Percentiles rank a stretch among this genome's conserved stretches.
Conservation (phyloP, 2,329 filamentous ascomycete genomes). For the Tolypocladium cylindrosporum region DNA sequence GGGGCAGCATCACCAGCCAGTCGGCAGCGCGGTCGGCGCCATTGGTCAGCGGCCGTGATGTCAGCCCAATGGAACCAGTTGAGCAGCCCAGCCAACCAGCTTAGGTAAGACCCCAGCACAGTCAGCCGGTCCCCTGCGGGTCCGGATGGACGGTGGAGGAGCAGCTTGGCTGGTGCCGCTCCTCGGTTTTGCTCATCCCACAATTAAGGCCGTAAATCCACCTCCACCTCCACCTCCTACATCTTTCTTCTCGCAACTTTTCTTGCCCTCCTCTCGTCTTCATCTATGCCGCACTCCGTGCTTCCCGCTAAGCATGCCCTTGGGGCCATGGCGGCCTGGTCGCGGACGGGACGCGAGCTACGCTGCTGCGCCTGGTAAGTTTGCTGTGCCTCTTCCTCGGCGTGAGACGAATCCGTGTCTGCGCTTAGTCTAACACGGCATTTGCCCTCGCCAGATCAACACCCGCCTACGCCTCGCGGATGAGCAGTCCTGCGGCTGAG, state of each 20-base stretch:
- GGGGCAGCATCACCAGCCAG: not conserved
- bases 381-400: not conserved
- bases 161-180: not conserved
- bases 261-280: not conserved
- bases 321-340: not conserved
- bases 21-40: not conserved
- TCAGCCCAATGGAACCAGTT: not conserved
- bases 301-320: not conserved
- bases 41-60: not conserved
- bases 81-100: not conserved
- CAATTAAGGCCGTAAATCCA: not conserved
- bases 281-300: not conserved
- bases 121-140: not conserved
- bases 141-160: not conserved
- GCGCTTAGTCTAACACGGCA: not conserved
- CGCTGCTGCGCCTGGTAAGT: not conserved
- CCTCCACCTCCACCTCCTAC: not conserved
- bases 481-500: no score
- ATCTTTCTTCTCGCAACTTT: not conserved
- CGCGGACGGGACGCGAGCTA: not conserved
- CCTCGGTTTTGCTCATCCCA: slow-evolving; percentile 1
- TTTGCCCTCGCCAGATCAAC: not conserved
- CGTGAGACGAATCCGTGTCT: not conserved
- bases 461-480: not conserved
- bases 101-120: not conserved